phyloP scores from a whole-genome alignment of 306 rosid genomes.

The Nissolia schottii region DNA sequence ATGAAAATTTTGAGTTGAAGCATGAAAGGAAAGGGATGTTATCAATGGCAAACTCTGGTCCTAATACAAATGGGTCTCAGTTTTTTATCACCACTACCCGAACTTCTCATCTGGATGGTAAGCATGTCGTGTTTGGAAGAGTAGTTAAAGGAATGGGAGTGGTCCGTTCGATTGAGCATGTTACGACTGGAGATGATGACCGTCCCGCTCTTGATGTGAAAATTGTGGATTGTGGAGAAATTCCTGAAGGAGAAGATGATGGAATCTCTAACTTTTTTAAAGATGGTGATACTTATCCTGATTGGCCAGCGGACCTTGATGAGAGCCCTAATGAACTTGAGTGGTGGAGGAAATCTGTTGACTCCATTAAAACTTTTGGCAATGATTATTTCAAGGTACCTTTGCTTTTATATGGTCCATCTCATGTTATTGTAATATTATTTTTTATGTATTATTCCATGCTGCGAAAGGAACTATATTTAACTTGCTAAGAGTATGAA shows the following conservation, averaged over 20 bases:
- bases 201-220: slow-evolving; percentile 51
- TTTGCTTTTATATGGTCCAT: slow-evolving; percentile 5
- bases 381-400: slow-evolving; percentile 72
- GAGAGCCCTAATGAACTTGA: slow-evolving; percentile 55
- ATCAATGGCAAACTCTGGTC: slow-evolving; percentile 90
- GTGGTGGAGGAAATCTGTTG: slow-evolving; percentile 82
- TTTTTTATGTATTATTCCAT: background rate
- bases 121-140: slow-evolving; percentile 89
- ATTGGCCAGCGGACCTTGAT: slow-evolving; percentile 90
- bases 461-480: background rate
- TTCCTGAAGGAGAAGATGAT: slow-evolving; percentile 64
- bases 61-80: slow-evolving; percentile 82
- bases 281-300: slow-evolving; percentile 82
- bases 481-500: background rate
- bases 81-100: slow-evolving; percentile 82
- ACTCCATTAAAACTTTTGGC: slow-evolving; percentile 68
- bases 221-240: slow-evolving; percentile 75
- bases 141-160: slow-evolving; percentile 90
- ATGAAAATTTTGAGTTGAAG: slow-evolving; percentile 79
- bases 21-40: slow-evolving; percentile 96
- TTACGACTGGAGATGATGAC: slow-evolving; percentile 39
- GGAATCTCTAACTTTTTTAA: slow-evolving; percentile 78
- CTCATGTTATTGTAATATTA: background rate
- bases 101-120: slow-evolving; percentile 81
- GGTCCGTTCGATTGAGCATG: slow-evolving; percentile 75